Evolutionary conservation across 2,329 filamentous ascomycete genomes (phyloP).

Genomic region (Aspergillus chevalieri): DNA sequence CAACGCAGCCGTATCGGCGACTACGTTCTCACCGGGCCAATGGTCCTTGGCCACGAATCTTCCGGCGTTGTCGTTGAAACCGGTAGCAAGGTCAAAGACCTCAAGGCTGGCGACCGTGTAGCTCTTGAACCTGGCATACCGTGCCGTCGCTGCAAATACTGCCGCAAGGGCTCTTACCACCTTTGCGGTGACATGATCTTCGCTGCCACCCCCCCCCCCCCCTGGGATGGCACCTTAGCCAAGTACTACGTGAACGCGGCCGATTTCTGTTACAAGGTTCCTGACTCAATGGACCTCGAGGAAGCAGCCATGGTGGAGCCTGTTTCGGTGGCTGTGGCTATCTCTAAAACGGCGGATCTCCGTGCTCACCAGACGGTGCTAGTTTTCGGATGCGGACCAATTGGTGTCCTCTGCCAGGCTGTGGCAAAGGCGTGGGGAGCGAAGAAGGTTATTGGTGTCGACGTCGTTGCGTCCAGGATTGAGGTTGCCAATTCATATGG

Average conservation of each 20-base stretch:
- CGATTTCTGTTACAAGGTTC: neutral
- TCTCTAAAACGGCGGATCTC: neutral
- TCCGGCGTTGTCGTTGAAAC: too few relatives aligned
- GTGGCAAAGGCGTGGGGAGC: neutral
- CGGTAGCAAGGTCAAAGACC: neutral
- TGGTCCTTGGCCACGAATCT: neutral
- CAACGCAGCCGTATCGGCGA: constrained; percentile 39
- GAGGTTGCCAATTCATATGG: neutral
- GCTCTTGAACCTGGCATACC: neutral
- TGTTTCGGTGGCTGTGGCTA: neutral
- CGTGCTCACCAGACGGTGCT: neutral
- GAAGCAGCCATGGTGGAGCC: neutral
- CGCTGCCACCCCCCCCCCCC: too few relatives aligned
- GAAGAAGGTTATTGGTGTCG: neutral
- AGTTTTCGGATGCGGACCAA: neutral
- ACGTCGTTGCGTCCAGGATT: neutral
- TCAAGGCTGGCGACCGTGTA: neutral
- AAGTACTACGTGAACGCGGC: neutral
- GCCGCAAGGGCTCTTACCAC: neutral
- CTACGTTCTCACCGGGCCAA: constrained; percentile 30
- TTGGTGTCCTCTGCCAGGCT: neutral
- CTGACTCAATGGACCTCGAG: neutral
- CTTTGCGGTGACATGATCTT: neutral
- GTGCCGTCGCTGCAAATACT: neutral
- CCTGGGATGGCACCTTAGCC: neutral